These are phyloP conservation scores for Tillandsia leiboldiana DNA, from an alignment of 176 grass and related monocot genomes.

Conservation along the genomic window DNA sequence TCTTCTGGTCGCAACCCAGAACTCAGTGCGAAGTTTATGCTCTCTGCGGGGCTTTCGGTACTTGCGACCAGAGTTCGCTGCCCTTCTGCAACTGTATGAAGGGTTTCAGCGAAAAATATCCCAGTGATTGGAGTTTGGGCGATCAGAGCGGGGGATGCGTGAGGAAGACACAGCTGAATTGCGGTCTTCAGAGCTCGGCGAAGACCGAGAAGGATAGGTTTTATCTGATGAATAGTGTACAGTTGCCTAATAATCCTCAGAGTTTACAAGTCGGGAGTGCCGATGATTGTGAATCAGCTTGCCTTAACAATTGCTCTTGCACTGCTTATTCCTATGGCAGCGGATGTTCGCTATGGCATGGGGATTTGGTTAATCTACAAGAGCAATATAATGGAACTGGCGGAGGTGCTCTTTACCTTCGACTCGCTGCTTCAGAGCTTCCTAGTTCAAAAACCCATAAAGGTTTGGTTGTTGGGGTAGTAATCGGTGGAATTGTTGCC, in stretches of 20 bases:
- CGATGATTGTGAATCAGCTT: slow-evolving; percentile 28
- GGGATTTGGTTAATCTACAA: slow-evolving; percentile 40
- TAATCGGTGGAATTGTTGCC: slow-evolving; percentile 4
- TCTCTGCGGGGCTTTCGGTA: slow-evolving; percentile 44
- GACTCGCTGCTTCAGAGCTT: slow-evolving; percentile 30
- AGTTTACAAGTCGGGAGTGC: slow-evolving; percentile 13
- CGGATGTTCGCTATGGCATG: slow-evolving; percentile 35
- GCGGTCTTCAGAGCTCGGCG: slow-evolving; percentile 8
- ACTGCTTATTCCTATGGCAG: slow-evolving; percentile 37
- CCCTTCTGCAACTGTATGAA: slow-evolving; percentile 39
- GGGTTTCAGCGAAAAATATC: slow-evolving; percentile 28
- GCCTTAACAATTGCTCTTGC: slow-evolving; percentile 41
- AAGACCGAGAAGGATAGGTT: slow-evolving; percentile 29
- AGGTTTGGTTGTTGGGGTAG: not conserved
- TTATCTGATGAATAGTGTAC: slow-evolving; percentile 22
- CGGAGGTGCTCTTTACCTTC: slow-evolving; percentile 38
- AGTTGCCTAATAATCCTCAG: slow-evolving; percentile 26
- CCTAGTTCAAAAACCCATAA: slow-evolving; percentile 14
- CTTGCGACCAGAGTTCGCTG: slow-evolving; percentile 26
- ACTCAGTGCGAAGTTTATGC: slow-evolving; percentile 33
- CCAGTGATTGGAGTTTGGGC: slow-evolving; percentile 26
- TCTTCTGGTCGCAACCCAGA: slow-evolving; percentile 26
- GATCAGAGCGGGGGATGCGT: slow-evolving; percentile 40
- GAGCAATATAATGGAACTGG: slow-evolving; percentile 17
- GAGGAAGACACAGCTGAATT: slow-evolving; percentile 37